Evolutionary conservation across 106 monocot genomes (phyloP), one percentile per base, ranked within the genome.

Genomic region (Phalaenopsis equestris): DNA sequence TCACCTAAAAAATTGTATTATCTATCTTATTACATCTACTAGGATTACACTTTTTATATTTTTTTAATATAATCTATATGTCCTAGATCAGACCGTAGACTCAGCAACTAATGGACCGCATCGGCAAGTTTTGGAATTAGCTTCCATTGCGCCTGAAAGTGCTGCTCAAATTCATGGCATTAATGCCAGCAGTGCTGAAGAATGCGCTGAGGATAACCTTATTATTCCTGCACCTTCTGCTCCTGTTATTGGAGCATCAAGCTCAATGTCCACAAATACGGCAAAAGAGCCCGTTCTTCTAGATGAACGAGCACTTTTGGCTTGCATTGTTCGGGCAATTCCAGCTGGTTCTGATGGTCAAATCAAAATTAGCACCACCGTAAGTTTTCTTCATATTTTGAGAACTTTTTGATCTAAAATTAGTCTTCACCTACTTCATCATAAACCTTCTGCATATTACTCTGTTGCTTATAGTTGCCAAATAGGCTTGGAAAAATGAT

Each of bases 401-500:
- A 23, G 76, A 48, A 76, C 49, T 76, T 76, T 6, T 3, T 76
- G 49, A 15, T 45, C 76, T 30, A 2, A 7, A 21, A 16, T 39
- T 70, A 12, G 70, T 39, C 30, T 49, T 24, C 24, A 16, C 49
- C 47, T 49, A 21, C 8, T 47, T 76, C 19, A 23, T 42, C 74
- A 74, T 42, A 18, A 42, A 43, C 52, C 14, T 76, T 76, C 23
- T 86, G 55, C 11, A 15, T 67, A 52, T 39, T 10, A 81, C 6
- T 17, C 38, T 80, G 23, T 84, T 79, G 14, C 23, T 38, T 83
- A 43, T 86, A 99, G 99, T 82, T 99, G 42, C 92, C 91, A 73
- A 99, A 99, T 77, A 93, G 99, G 82, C 87, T 99, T 74, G 93
- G 81, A 3, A 99, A 91, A 85, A 95, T 99, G 95, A 89, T 99